phyloP scores from a whole-genome alignment of 163 green algal genomes.

The Trebouxia gelatinosa region DNA sequence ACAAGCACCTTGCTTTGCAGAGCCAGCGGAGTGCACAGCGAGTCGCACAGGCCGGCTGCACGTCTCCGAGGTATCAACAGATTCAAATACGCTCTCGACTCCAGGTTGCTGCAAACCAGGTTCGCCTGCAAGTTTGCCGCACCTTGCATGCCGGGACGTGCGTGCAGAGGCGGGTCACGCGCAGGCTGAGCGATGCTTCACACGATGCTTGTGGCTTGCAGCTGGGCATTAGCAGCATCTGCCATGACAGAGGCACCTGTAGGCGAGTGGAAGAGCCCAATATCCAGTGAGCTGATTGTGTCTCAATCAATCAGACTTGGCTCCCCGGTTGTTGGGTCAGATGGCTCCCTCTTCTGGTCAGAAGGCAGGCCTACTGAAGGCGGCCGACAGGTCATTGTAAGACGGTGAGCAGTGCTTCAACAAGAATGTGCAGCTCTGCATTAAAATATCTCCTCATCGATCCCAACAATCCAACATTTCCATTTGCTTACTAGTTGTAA shows the following conservation, averaged over 20 bases:
- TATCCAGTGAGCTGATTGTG: constrained; percentile 59
- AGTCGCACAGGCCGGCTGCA: no score
- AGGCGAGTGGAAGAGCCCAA: constrained; percentile 59
- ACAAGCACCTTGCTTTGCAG: no score
- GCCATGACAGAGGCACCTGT: constrained; percentile 41
- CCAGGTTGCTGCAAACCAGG: no score
- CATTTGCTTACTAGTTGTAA: not conserved
- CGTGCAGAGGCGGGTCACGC: no score
- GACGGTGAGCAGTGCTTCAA: constrained; percentile 29
- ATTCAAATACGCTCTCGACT: no score
- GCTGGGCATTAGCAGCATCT: not conserved
- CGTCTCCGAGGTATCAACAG: no score
- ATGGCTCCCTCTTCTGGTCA: constrained; percentile 61
- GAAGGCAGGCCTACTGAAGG: constrained; percentile 64
- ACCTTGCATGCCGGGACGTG: no score
- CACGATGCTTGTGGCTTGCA: not conserved
- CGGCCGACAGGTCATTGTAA: constrained; percentile 58
- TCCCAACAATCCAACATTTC: no score
- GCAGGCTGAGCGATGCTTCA: no score
- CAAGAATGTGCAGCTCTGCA: not conserved
- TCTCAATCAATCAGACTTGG: constrained; percentile 53
- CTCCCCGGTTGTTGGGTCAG: constrained; percentile 31
- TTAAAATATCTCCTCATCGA: no score
- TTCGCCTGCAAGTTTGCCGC: no score
- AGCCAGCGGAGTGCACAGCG: no score